Conservation (phyloP, 2,329 filamentous ascomycete species). For the Penicillium sp. region DNA sequence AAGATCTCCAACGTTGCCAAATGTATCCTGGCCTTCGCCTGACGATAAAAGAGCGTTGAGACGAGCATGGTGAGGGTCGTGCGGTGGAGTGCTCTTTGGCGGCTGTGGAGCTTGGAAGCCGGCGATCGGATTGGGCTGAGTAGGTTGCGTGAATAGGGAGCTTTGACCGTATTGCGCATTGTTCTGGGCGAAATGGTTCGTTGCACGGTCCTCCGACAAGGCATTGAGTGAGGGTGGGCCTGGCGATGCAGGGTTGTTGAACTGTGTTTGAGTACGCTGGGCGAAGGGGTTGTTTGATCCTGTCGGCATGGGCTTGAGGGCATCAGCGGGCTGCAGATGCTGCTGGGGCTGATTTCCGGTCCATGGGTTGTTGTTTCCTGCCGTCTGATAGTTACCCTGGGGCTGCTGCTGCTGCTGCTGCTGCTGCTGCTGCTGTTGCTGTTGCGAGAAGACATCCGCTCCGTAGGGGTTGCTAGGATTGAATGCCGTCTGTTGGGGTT, state of each 20-base stretch:
- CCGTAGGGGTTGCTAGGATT: conserved; percentile 59
- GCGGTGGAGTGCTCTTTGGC: conserved; percentile 35
- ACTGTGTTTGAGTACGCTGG: conserved; percentile 59
- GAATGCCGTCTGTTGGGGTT: conserved; percentile 61
- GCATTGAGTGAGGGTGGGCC: conserved; percentile 49
- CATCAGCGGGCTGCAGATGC: conserved; percentile 55
- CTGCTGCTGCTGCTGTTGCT: conserved; percentile 40
- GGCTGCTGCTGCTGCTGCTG: conserved; percentile 48
- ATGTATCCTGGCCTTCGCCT: conserved; percentile 94
- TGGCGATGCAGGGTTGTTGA: conserved; percentile 48
- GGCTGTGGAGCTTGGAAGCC: conserved; percentile 34
- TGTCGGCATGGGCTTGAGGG: conserved; percentile 78
- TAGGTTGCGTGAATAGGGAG: conserved; percentile 43
- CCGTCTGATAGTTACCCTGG: conserved; percentile 62
- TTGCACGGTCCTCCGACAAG: conserved; percentile 26
- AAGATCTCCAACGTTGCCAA: conserved; percentile 93
- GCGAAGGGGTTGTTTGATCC: conserved; percentile 99
- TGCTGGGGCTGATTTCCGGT: conserved; percentile 59
- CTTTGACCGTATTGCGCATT: conserved; percentile 31
- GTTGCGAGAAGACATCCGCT: conserved; percentile 44
- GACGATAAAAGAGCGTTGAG: conserved; percentile 83
- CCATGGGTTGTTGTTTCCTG: conserved; percentile 95
- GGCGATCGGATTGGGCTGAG: conserved; percentile 38
- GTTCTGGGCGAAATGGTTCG: conserved; percentile 9
- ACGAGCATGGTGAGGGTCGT: conserved; percentile 63